A percentile compares a stretch with the other conserved stretches of the same genome.
phyloP scores from a whole-genome alignment of 1,139 yeast species.

The Torulaspora pretoriensis region DNA sequence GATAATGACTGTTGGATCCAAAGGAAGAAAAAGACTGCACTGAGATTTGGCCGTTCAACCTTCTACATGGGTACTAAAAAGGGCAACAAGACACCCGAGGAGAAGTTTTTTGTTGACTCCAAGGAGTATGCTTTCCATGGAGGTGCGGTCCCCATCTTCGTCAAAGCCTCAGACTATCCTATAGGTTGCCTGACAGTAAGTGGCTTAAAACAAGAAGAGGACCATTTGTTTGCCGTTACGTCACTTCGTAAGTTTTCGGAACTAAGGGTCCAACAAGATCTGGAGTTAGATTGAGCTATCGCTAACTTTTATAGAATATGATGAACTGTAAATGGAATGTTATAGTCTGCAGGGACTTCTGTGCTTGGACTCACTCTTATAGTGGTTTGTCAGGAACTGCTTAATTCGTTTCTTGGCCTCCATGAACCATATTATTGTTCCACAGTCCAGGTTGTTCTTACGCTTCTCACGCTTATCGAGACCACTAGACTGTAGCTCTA shows the following conservation, averaged over 20 bases:
- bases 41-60: constrained; percentile 51
- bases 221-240: constrained; percentile 29
- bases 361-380: neutral
- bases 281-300: constrained; percentile 17
- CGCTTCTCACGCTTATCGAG: constrained; percentile 1
- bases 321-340: neutral
- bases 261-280: constrained; percentile 10
- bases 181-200: constrained; percentile 57
- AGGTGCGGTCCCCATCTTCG: constrained; percentile 56
- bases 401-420: constrained; percentile 39
- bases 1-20: constrained; percentile 61
- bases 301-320: neutral
- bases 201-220: constrained; percentile 43
- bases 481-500: constrained; percentile 30
- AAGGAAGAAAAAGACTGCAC: constrained; percentile 50
- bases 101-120: constrained; percentile 43
- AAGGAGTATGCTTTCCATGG: constrained; percentile 58
- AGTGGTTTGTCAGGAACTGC: constrained; percentile 17
- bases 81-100: constrained; percentile 25
- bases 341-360: neutral
- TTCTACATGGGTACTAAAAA: constrained; percentile 50
- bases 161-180: constrained; percentile 43
- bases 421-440: constrained; percentile 35
- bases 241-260: constrained; percentile 18
- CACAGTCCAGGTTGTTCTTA: constrained; percentile 17